phyloP scores from a whole-genome alignment of 2,329 filamentous ascomycete genomes.

The Fusarium napiforme region DNA sequence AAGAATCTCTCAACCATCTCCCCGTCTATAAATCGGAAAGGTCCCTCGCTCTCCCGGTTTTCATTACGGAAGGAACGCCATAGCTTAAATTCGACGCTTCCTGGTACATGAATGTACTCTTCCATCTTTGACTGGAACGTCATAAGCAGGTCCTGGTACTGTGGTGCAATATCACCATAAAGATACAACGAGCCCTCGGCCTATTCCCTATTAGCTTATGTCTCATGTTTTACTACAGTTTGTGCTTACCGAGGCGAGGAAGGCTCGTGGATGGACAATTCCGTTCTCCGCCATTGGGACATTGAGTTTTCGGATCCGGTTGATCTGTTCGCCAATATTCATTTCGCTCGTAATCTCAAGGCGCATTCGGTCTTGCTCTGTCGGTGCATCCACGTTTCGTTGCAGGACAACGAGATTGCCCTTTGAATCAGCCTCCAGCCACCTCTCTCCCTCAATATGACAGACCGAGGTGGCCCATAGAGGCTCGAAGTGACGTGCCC shows the following conservation, averaged over 20 bases:
- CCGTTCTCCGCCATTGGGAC: constrained; percentile 73
- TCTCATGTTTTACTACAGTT: not conserved
- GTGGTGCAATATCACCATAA: constrained; percentile 79
- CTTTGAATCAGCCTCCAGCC: constrained; percentile 85
- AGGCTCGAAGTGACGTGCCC: constrained; percentile 82
- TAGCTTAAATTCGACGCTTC: constrained; percentile 77
- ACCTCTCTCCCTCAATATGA: constrained; percentile 76
- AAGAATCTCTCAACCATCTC: constrained; percentile 90
- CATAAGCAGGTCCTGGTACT: constrained; percentile 82
- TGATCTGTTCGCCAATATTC: constrained; percentile 91
- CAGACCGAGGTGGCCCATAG: constrained; percentile 85
- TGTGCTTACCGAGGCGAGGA: constrained; percentile 82
- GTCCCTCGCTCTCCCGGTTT: constrained; percentile 78
- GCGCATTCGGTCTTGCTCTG: constrained; percentile 75
- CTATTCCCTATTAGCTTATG: constrained; percentile 55
- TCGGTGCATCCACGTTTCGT: constrained; percentile 77
- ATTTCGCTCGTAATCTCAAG: constrained; percentile 84
- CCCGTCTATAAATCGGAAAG: constrained; percentile 90
- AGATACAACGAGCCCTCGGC: constrained; percentile 93
- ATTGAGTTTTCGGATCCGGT: constrained; percentile 80
- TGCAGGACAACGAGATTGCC: constrained; percentile 88
- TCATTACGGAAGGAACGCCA: constrained; percentile 86
- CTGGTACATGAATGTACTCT: constrained; percentile 72
- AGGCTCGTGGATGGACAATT: constrained; percentile 82
- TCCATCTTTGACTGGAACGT: constrained; percentile 80